Conservation (phyloP, 495 filamentous ascomycete genomes). For the Podospora fimiseda region DNA sequence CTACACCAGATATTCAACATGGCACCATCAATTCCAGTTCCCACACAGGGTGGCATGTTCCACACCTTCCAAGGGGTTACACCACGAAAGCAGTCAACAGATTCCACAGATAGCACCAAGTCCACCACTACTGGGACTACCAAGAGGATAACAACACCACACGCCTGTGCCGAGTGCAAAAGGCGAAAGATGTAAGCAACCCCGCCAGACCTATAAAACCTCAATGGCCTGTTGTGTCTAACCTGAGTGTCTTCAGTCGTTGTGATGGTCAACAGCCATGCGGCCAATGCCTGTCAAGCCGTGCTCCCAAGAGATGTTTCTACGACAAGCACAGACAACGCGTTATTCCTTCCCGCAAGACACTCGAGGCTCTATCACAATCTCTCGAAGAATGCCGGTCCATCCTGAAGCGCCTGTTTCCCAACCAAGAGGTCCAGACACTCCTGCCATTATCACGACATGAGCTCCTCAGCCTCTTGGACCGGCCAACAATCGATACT, state of each 20-base stretch:
- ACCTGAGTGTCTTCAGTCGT: conserved; percentile 30
- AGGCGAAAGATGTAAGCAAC: conserved; percentile 48
- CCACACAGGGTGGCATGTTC: conserved; percentile 49
- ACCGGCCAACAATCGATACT: conserved; percentile 36
- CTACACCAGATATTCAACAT: conserved; percentile 24
- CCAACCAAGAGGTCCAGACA: conserved; percentile 45
- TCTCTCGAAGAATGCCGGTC: conserved; percentile 53
- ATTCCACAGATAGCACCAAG: conserved; percentile 41
- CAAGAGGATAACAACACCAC: conserved; percentile 51
- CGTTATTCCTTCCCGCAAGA: conserved; percentile 54
- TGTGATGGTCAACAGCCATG: conserved; percentile 55
- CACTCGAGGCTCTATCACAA: conserved; percentile 51
- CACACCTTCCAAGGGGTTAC: conserved; percentile 48
- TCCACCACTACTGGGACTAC: conserved; percentile 32
- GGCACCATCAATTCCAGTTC: conserved; percentile 43
- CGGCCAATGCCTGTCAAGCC: conserved; percentile 51
- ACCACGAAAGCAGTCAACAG: conserved; percentile 40
- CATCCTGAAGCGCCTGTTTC: conserved; percentile 49
- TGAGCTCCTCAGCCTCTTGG: conserved; percentile 46
- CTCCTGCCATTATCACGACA: conserved; percentile 46
- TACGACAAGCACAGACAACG: conserved; percentile 56
- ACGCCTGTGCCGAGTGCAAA: conserved; percentile 55
- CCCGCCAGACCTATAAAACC: conserved; percentile 1
- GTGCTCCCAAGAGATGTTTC: conserved; percentile 52
- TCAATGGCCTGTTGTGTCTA: conserved; percentile 13